Base-by-base conservation (phyloP, 306 rosid genomes). In the Dalbergia cochinchinensis region DNA sequence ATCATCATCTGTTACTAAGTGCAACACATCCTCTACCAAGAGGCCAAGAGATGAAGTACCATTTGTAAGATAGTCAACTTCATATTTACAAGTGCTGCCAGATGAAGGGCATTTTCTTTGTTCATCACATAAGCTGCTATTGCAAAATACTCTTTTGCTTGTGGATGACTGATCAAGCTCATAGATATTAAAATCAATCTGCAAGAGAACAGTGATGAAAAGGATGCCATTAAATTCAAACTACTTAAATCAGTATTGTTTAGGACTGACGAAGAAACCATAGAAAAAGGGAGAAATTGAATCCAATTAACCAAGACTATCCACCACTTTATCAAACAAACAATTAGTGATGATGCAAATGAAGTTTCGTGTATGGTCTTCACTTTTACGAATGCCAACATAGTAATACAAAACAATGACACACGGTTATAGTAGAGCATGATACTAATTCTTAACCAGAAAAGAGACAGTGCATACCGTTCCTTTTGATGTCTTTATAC, bases 21-120 rank as follows among this genome's bases (percentile, higher is more conserved):
- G 94, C 83, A 95, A 78, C 48, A 93, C 87, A 78, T 95, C 99
- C 83, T 95, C 90, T 26, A 95, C 90, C 82, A 93, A 69, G 84
- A 85, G 15, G 20, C 99, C 98, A 45, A 81, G 19, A 11, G 98
- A 84, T 11, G 98, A 90, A 54, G 97, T 93, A 55, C 79, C 77
- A 33, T 35, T 74, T 4, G 97, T 85, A 79, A 89, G 86, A 81
- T 95, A 93, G 14, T 6, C 61, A 20, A 88, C 71, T 37, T 58
- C 69, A 63, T 95, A 95, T 12, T 11, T 84, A 74, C 99, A 95
- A 37, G 15, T 50, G 42, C 83, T 64, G 71, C 42, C 61, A 44
- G 86, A 74, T 35, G 94, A 89, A 75, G 89, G 20, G 69, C 99
- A 95, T 7, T 37, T 78, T 33, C 5, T 84, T 45, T 19, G 72